Conservation (phyloP, 2,329 filamentous ascomycete species). For the Beauveria pseudobassiana region DNA sequence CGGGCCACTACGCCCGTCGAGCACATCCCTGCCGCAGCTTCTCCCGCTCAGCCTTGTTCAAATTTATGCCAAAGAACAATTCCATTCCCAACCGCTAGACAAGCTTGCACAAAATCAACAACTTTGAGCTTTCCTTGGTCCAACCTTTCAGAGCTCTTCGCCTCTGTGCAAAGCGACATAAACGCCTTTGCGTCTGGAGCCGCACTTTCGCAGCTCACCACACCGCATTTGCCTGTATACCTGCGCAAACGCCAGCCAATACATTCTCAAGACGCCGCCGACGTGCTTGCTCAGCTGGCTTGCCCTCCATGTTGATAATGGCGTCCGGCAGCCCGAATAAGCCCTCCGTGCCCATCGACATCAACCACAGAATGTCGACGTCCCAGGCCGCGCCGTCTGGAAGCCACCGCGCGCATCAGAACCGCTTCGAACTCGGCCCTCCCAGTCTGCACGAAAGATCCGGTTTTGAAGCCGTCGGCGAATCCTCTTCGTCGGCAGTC, state of each 20-base stretch:
- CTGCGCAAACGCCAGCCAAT: background rate
- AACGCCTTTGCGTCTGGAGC: background rate
- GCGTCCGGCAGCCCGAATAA: background rate
- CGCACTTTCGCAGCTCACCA: background rate
- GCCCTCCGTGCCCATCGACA: conserved; percentile 2
- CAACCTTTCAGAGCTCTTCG: background rate
- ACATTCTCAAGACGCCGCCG: background rate
- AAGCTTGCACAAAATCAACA: background rate
- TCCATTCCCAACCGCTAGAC: background rate
- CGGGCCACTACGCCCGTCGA: conserved; percentile 1
- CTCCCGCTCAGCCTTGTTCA: background rate
- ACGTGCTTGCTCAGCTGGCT: background rate
- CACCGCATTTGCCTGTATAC: background rate
- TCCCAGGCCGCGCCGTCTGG: background rate
- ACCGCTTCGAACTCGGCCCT: conserved; percentile 37
- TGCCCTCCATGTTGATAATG: conserved; percentile 8
- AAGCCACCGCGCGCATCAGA: background rate
- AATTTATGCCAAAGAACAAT: conserved; percentile 1
- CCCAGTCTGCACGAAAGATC: conserved; percentile 39
- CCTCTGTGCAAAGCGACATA: background rate
- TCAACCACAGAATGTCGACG: background rate
- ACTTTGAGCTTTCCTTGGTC: no score
- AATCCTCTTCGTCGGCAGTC: conserved; percentile 28
- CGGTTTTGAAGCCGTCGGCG: background rate
- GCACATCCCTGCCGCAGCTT: background rate